Base-by-base conservation (phyloP, 345 rosid species). In the Melaleuca alternifolia region DNA sequence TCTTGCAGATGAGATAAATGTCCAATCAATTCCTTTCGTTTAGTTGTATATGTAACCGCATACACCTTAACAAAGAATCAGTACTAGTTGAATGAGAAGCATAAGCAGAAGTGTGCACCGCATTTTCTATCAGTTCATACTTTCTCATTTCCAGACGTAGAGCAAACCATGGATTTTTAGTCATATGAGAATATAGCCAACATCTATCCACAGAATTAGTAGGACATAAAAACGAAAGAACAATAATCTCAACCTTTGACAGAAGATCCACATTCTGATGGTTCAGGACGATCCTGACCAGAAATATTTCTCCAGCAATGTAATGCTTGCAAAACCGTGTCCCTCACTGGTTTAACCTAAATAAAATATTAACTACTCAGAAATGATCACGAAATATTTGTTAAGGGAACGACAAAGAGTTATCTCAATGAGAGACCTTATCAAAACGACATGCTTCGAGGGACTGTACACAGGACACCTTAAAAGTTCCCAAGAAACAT, bases 311-410 rank as follows among this genome's bases (percentile, higher is more conserved):
- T 96, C 99, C 99, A 97, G 89, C 88, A 91, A 87, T 93, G 96
- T n/a, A 97, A 88, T 56, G 98, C 96, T 86, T 92, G 94, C 62
- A 93, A 51, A 51, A 94, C 95, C 2, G 94, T 88, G 89, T 97
- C 99, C 91, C 99, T 94, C 76, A 97, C 98, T 86, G 99, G 99
- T 90, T 96, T 97, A 87, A 97, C 99, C 99, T 96, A 56, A 51
- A 52, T 71, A 89, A 88, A 85, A 89, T 85, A 37, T 18, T 10
- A 37, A 71, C 44, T 71, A 71, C 81, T 71, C 81, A 71, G 81
- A 71, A 18, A 71, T 71, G 81, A 71, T 71, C 26, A 37, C 10
- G 26, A 71, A 13, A 71, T 71, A 18, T 37, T 37, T 18, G 26
- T 37, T 37, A 11, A 24, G 50, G 30, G 84, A 81, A 4, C 6